phyloP scores from a whole-genome alignment of 2,329 filamentous ascomycete species.

The Claviceps sp. region DNA sequence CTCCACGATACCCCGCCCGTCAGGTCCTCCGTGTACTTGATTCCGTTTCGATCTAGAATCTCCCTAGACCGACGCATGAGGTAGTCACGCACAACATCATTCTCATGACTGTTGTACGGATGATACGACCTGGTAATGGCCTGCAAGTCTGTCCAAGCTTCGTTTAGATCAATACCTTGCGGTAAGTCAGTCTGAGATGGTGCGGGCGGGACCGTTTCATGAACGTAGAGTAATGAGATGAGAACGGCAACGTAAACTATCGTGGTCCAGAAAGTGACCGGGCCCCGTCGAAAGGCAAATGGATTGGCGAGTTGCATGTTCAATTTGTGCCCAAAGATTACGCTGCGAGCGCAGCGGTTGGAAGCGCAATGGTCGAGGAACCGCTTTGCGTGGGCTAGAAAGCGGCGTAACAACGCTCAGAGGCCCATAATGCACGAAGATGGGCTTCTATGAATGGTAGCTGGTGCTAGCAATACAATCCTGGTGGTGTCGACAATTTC shows the following conservation, averaged over 20 bases:
- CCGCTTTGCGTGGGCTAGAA: not conserved
- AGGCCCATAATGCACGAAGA: not conserved
- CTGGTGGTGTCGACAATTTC: not conserved
- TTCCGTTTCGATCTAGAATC: conserved; percentile 52
- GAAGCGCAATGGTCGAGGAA: not conserved
- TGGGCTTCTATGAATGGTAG: not conserved
- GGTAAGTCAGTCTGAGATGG: conserved; percentile 36
- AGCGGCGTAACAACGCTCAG: not conserved
- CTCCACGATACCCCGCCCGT: conserved; percentile 18
- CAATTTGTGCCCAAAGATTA: not conserved
- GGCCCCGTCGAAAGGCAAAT: conserved; percentile 64
- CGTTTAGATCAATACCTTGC: conserved; percentile 60
- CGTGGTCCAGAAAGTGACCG: conserved; percentile 70
- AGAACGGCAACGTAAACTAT: conserved; percentile 66
- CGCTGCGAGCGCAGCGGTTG: not conserved
- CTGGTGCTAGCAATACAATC: not conserved
- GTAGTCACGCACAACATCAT: conserved; percentile 68
- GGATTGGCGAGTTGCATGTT: conserved; percentile 31
- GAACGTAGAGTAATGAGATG: conserved; percentile 57
- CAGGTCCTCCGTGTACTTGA: conserved; percentile 30
- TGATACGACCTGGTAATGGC: conserved; percentile 63
- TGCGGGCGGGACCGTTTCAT: conserved; percentile 60
- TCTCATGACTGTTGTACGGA: conserved; percentile 75
- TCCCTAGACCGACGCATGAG: conserved; percentile 56
- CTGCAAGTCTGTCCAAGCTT: conserved; percentile 78